Base-by-base conservation (phyloP, 1,139 yeast species). In the Waltiozyma solani region DNA sequence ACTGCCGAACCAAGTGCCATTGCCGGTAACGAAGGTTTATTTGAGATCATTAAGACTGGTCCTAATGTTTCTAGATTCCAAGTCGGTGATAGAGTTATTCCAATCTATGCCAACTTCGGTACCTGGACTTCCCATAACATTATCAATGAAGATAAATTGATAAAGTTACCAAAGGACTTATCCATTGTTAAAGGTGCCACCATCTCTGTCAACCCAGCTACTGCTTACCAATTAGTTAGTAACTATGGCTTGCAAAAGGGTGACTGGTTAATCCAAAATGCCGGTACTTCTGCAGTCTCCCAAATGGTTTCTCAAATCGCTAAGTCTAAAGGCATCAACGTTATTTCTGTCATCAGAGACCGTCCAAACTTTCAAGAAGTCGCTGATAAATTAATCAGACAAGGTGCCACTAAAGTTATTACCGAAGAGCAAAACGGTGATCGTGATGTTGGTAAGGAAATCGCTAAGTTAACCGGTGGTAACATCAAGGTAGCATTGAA, bases 211-310 rank as follows among this genome's bases (percentile, higher is more conserved):
- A 91, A 91, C 57, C 97, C 98, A 3, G 72, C 84, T 43, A 85
- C 96, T 9, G 98, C 98, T 0, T 85, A 78, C 54, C 85, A 86
- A 60, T 73, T 93, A 84, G 79, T 91, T 44, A 79, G 80, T 22
- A 73, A 79, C 57, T 85, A 75, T 56, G 67, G 76, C 36, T 69
- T 84, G 59, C 50, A 64, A 36, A 55, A 77, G 3, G 91, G 89
- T 11, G 96, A 91, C 59, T 93, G 96, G 96, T 75, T 91, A 50
- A 78, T 93, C 47, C 98, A 91, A 62, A 91, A 91, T 55, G 98
- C 96, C 30, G 97, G 96, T 32, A 91, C 86, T 49, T 85, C 96
- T 8, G 95, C 94, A 19, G 98, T 91, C 12, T 96, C 96, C n/a
- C 79, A 87, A 51, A 81, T 84, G 48, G 97, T 95, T 6, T 71